Percentiles rank a stretch among this genome's conserved stretches.
phyloP scores from a whole-genome alignment of 257 asterid species.

The Cinchona pubescens region DNA sequence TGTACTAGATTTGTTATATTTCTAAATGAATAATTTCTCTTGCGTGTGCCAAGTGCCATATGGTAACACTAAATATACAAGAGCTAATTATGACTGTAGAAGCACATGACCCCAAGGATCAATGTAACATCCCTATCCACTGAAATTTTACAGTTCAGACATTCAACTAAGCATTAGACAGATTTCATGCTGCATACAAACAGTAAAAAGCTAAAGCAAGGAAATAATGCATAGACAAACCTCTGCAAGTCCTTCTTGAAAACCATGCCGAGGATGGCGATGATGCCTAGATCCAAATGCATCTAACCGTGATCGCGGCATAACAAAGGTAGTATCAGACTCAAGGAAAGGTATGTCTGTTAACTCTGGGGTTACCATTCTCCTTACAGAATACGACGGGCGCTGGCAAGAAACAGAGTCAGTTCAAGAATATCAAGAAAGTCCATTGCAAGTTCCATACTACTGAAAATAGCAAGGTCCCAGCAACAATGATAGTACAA shows the following conservation, averaged over 20 bases:
- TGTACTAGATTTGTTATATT: neutral
- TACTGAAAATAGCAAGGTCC: constrained; percentile 6
- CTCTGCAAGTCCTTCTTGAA: constrained; percentile 47
- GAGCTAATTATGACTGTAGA: neutral
- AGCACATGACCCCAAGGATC: neutral
- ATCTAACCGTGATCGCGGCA: constrained; percentile 35
- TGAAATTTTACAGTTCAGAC: neutral
- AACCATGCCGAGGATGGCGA: constrained; percentile 38
- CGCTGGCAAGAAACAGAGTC: constrained; percentile 26
- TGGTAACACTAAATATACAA: neutral
- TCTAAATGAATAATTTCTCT: neutral
- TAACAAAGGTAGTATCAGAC: constrained; percentile 27
- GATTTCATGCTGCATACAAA: neutral
- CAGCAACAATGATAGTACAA: neutral
- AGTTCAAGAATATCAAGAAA: constrained; percentile 1
- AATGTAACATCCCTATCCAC: neutral
- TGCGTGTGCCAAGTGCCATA: neutral
- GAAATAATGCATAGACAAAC: constrained; percentile 22
- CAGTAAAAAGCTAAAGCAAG: neutral
- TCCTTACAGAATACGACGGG: constrained; percentile 37
- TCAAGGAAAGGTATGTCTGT: constrained; percentile 41
- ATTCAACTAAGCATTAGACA: neutral
- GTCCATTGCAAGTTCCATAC: constrained; percentile 2
- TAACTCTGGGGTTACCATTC: constrained; percentile 45
- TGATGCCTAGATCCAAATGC: constrained; percentile 36